Conservation (phyloP, 805 yeast species). For the Teunomyces stri region DNA sequence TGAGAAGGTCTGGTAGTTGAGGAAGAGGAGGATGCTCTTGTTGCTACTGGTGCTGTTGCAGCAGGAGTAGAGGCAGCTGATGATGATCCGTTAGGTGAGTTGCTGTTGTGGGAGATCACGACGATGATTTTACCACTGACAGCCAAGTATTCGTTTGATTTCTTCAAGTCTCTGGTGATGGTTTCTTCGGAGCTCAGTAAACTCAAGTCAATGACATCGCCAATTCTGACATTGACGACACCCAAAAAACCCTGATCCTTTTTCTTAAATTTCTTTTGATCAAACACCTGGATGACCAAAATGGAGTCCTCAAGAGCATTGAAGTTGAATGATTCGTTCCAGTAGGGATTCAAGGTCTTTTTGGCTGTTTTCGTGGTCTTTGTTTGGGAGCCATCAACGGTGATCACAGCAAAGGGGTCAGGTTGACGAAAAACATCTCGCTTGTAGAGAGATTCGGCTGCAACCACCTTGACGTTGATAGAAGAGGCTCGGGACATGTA, state of each 20-base stretch:
- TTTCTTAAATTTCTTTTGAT: conserved; percentile 95
- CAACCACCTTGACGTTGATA: conserved; percentile 75
- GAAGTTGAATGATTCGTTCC: conserved; percentile 92
- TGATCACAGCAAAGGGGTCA: conserved; percentile 95
- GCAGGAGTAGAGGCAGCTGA: conserved; percentile 16
- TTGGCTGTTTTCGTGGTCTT: conserved; percentile 92
- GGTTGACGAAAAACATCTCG: conserved; percentile 95
- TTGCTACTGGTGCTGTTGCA: conserved; percentile 15
- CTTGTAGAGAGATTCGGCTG: conserved; percentile 93
- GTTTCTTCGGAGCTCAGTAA: conserved; percentile 66
- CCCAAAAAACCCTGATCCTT: conserved; percentile 98
- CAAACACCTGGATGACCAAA: conserved; percentile 90
- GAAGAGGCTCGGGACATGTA: conserved; percentile 7
- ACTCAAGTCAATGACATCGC: conserved; percentile 77
- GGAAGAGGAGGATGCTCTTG: conserved; percentile 17
- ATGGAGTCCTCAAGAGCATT: conserved; percentile 77
- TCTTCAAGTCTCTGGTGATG: conserved; percentile 85
- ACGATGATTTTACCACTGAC: conserved; percentile 92
- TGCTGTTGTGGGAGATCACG: conserved; percentile 53
- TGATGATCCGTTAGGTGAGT: conserved; percentile 7
- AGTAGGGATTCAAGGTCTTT: conserved; percentile 92
- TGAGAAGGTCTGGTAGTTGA: conserved; percentile 11
- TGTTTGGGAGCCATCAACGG: conserved; percentile 97
- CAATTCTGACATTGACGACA: conserved; percentile 86
- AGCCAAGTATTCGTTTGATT: conserved; percentile 85